Conservation (phyloP, 805 yeast species). For the Komagataella populi region DNA sequence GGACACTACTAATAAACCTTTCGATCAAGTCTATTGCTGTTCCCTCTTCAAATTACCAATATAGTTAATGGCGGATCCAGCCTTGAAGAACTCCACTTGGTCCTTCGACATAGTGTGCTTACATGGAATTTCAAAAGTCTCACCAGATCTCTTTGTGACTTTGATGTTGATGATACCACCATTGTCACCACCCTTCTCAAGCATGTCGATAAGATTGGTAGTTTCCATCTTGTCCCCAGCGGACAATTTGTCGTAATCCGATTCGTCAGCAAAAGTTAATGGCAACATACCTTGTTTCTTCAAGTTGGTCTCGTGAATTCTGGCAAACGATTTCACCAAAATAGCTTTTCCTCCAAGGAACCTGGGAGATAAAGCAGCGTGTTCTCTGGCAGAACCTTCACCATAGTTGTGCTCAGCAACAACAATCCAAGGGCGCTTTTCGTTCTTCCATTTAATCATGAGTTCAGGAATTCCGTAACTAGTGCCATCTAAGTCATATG, state of each 20-base stretch:
- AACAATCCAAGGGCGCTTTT: slow-evolving; percentile 79
- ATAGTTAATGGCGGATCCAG: slow-evolving; percentile 92
- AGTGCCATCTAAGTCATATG: slow-evolving; percentile 74
- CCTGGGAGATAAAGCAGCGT: slow-evolving; percentile 92
- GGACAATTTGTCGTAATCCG: slow-evolving; percentile 71
- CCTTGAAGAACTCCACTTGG: slow-evolving; percentile 91
- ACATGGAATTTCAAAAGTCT: slow-evolving; percentile 52
- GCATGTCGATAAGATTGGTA: slow-evolving; percentile 57
- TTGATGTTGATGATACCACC: slow-evolving; percentile 68
- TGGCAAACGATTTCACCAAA: slow-evolving; percentile 88
- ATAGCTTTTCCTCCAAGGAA: slow-evolving; percentile 86
- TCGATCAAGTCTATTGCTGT: neutral
- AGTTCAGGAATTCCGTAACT: slow-evolving; percentile 82
- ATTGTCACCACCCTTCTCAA: slow-evolving; percentile 72
- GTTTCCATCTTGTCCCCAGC: slow-evolving; percentile 75
- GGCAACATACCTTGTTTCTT: slow-evolving; percentile 98
- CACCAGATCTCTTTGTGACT: slow-evolving; percentile 67
- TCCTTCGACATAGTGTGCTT: slow-evolving; percentile 96
- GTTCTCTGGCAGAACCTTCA: slow-evolving; percentile 99
- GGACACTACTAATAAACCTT: neutral
- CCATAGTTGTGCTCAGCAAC: slow-evolving; percentile 98
- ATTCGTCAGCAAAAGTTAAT: slow-evolving; percentile 78
- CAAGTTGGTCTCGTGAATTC: slow-evolving; percentile 96
- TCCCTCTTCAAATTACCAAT: slow-evolving; percentile 28
- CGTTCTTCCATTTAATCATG: slow-evolving; percentile 91